Evolutionary conservation across 1,284 basidiomycete genomes (phyloP).

Genomic region (Polyporus tsugae): DNA sequence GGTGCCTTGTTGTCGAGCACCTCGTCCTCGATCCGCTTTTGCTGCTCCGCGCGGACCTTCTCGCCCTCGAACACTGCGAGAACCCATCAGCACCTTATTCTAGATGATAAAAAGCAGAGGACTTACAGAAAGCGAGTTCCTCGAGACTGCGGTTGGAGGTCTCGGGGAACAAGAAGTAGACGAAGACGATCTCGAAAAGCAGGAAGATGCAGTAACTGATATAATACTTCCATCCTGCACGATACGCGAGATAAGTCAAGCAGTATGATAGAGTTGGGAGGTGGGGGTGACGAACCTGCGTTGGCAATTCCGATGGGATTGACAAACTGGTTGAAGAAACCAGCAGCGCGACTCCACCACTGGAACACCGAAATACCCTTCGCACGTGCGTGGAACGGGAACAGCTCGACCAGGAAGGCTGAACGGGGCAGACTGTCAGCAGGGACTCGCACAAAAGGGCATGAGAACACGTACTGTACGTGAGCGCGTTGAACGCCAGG

Average conservation of each 20-base stretch:
- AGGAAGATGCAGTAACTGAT: constrained; percentile 41
- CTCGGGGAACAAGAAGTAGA: constrained; percentile 61
- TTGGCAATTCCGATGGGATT: constrained; percentile 72
- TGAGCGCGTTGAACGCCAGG: constrained; percentile 68
- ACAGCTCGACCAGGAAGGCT: constrained; percentile 74
- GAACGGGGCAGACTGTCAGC: constrained; percentile 1
- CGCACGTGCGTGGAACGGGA: constrained; percentile 71
- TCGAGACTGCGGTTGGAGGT: constrained; percentile 61
- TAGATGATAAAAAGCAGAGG: not conserved
- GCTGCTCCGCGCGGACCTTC: constrained; percentile 51
- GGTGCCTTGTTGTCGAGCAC: constrained; percentile 38
- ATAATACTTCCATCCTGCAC: constrained; percentile 44
- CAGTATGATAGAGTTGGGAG: too few species aligned
- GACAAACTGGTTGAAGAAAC: constrained; percentile 76
- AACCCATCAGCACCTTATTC: not conserved
- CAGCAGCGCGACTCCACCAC: constrained; percentile 63
- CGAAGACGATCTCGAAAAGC: constrained; percentile 59
- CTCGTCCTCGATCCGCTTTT: constrained; percentile 53
- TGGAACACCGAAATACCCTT: constrained; percentile 73
- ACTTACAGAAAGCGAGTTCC: constrained; percentile 66
- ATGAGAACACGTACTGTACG: constrained; percentile 53
- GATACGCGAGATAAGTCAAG: too few species aligned
- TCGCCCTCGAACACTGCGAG: constrained; percentile 57
- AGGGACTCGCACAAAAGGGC: not conserved
- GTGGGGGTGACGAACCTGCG: constrained; percentile 49